Evolutionary conservation across 257 asterid species (phyloP).

Genomic region (Solanum paucissectum): DNA sequence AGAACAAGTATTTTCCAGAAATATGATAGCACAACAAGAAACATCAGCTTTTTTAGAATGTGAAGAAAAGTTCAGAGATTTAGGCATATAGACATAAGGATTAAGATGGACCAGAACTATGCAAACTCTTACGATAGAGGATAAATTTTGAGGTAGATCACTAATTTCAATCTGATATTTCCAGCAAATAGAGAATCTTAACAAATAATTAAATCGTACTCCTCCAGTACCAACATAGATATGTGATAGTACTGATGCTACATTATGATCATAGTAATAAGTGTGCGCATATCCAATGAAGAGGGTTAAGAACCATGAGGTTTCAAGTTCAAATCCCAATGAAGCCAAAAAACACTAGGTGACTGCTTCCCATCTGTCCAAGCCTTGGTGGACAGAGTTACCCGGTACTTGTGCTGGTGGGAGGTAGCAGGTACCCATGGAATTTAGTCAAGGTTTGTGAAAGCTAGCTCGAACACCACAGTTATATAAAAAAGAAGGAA

Average conservation of each 20-base stretch:
- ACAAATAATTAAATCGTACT: background rate
- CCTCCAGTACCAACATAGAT: background rate
- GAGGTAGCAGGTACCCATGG: background rate
- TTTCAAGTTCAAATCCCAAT: background rate
- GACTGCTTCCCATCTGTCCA: background rate
- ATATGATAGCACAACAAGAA: background rate
- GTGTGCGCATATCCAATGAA: background rate
- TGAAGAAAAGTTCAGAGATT: background rate
- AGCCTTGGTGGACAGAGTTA: background rate
- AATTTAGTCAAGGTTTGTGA: background rate
- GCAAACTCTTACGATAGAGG: background rate
- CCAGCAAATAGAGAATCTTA: background rate
- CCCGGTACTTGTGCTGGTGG: background rate
- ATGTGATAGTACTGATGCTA: background rate
- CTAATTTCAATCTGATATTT: background rate
- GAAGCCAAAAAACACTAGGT: background rate
- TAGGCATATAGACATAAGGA: background rate
- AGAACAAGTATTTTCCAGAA: background rate
- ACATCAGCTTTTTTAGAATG: background rate
- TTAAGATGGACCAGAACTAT: background rate
- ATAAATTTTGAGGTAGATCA: background rate
- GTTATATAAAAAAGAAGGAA: background rate
- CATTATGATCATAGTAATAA: background rate
- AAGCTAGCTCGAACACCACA: background rate
- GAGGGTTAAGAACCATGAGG: background rate